phyloP scores from a whole-genome alignment of 805 yeast genomes.

The Suhomyces tanzawaensis region DNA sequence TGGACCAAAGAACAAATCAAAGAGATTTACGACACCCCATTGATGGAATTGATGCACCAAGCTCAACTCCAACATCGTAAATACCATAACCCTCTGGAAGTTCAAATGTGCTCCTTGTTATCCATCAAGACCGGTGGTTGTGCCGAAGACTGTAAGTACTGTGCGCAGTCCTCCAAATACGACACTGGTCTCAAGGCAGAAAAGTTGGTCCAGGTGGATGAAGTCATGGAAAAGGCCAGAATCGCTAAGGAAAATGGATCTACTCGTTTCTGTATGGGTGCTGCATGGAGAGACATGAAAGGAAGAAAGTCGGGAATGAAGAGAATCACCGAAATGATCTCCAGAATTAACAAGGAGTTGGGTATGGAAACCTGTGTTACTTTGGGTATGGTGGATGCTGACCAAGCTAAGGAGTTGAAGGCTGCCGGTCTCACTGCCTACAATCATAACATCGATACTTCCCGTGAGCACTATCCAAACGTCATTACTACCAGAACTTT shows the following conservation, averaged over 20 bases:
- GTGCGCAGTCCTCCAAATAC: slow-evolving; percentile 71
- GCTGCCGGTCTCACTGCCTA: slow-evolving; percentile 79
- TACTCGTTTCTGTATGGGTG: slow-evolving; percentile 81
- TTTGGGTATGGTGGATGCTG: slow-evolving; percentile 68
- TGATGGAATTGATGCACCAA: slow-evolving; percentile 55
- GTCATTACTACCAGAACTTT: slow-evolving; percentile 67
- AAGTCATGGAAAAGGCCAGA: slow-evolving; percentile 61
- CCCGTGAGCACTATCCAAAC: slow-evolving; percentile 72
- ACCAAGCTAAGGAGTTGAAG: slow-evolving; percentile 59
- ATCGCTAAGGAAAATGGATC: slow-evolving; percentile 69
- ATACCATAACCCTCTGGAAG: slow-evolving; percentile 65
- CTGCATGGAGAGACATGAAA: slow-evolving; percentile 85
- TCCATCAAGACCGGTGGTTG: slow-evolving; percentile 81
- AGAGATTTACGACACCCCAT: slow-evolving; percentile 63
- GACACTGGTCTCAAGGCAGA: slow-evolving; percentile 72
- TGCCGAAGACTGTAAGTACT: slow-evolving; percentile 77
- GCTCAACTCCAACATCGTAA: slow-evolving; percentile 67
- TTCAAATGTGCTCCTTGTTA: slow-evolving; percentile 73
- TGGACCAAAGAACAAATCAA: slow-evolving; percentile 65
- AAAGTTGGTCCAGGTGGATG: slow-evolving; percentile 56
- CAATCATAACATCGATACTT: slow-evolving; percentile 78
- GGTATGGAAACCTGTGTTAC: slow-evolving; percentile 80
- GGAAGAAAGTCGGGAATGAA: slow-evolving; percentile 70
- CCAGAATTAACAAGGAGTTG: slow-evolving; percentile 54
- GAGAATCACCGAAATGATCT: slow-evolving; percentile 63